phyloP scores from a whole-genome alignment of 1,284 basidiomycete species.

The Sporisorium exsertum region DNA sequence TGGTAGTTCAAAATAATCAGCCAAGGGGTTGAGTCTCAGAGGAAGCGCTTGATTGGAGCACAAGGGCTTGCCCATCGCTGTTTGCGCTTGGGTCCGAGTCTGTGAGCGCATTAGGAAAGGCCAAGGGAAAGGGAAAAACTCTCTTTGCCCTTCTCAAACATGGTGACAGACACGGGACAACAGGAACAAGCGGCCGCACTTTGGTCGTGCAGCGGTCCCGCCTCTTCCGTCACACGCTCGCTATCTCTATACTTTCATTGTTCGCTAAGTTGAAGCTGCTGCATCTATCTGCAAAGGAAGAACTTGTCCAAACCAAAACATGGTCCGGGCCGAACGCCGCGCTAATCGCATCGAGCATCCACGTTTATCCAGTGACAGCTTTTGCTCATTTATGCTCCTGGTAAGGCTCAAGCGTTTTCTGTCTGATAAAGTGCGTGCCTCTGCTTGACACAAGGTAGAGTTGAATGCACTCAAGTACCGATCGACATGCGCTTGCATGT shows the following conservation, averaged over 20 bases:
- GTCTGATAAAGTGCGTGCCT: neutral
- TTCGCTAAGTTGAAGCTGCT: neutral
- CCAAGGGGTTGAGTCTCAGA: neutral
- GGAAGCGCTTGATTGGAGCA: conserved; percentile 1
- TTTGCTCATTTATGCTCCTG: neutral
- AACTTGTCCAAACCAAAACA: neutral
- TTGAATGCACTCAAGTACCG: conserved; percentile 3
- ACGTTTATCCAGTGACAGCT: neutral
- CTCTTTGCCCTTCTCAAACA: neutral
- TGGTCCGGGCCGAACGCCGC: neutral
- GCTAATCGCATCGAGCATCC: neutral
- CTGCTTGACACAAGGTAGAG: conserved; percentile 6
- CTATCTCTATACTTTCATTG: neutral
- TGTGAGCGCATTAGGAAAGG: conserved; percentile 1
- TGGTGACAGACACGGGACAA: neutral
- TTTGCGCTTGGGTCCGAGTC: neutral
- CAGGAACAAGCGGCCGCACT: neutral
- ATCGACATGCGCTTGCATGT: conserved; percentile 6
- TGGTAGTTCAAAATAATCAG: neutral
- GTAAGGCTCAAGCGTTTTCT: neutral
- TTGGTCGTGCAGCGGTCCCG: neutral
- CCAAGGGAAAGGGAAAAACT: neutral
- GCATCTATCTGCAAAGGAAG: neutral
- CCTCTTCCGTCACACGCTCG: neutral
- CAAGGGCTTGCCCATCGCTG: neutral